Evolutionary conservation across 2,329 filamentous ascomycete species (phyloP), one percentile per base, ranked within the genome.

Genomic region (Aureobasidium sp.): DNA sequence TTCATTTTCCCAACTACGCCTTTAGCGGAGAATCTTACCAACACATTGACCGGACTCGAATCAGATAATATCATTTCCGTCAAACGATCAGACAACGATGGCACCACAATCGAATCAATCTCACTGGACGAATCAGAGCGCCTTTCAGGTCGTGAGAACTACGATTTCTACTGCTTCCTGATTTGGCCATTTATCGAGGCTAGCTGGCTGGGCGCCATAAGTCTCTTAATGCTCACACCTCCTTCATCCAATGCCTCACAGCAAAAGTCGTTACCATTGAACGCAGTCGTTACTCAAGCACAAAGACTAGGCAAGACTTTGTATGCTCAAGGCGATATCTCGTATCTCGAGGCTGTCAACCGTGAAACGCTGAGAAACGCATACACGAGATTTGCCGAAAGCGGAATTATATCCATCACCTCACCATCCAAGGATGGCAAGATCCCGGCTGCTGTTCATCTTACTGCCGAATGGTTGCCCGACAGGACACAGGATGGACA

Each of bases 171-270:
- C 77, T 97, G 93, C 77, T 99, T 97, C 80, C 78, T 99, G 24
- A 91, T 99, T 66, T 99, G 94, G 94, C 94, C 94, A 0, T 99
- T 99, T 68, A 92, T 97, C 67, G 94, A 99, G 75, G 89, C 92
- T 0, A 88, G 84, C 59, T 99, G 94, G 94, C 82, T 99, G 1
- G 92, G 91, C 12, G 89, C 92, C 0, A 88, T 97, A 0, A 91
- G 89, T 0, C 79, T 97, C 0, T 87, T 96, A 79, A 92, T 93
- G 48, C 81, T 97, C 15, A 88, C 90, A 0, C 92, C 92, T 1
- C 91, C 90, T 0, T 37, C n/a, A 10, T 59, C 53, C 37, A 62
- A 50, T 41, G 60, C 50, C 9, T 37, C 44, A 50, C 64, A 60
- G 9, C 55, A 64, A 15, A 39, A 51, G 17, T 97, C 92, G 90